A percentile compares a stretch with the other conserved stretches of the same genome.
phyloP scores from a whole-genome alignment of 495 filamentous ascomycete species.

The Podospora pseudocomata region DNA sequence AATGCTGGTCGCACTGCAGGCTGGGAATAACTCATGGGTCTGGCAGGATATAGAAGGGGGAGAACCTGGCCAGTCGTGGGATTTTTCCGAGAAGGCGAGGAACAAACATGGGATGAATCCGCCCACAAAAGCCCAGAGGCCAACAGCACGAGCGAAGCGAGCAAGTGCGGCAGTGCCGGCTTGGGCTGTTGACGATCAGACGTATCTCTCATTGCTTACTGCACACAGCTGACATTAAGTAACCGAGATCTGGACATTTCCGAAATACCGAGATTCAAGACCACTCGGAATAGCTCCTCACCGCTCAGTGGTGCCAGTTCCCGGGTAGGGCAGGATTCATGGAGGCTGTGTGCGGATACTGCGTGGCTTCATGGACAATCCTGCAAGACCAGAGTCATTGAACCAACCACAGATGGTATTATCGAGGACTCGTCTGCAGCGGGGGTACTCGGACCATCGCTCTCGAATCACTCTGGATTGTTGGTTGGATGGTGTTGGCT shows the following conservation, averaged over 20 bases:
- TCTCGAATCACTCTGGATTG: no score
- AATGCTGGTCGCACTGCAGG: background rate
- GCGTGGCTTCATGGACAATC: background rate
- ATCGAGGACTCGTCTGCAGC: background rate
- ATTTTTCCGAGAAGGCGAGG: background rate
- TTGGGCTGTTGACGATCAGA: background rate
- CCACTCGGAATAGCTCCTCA: constrained; percentile 2
- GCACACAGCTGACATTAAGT: background rate
- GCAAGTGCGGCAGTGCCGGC: background rate
- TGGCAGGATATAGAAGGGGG: background rate
- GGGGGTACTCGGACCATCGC: background rate
- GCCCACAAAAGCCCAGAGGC: no score
- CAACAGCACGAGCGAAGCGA: background rate
- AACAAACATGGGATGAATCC: no score
- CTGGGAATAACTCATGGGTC: background rate
- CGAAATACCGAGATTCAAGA: background rate
- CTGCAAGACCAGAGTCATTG: background rate
- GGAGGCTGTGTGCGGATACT: background rate
- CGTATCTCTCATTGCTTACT: background rate
- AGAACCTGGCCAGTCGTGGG: background rate
- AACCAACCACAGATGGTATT: background rate
- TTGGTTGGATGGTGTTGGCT: background rate
- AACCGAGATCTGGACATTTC: background rate
- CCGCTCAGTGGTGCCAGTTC: background rate
- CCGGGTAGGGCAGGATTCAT: background rate